A percentile compares a stretch with the other conserved stretches of the same genome.
Evolutionary conservation across 202 grass and related monocot species (phyloP).

Genomic region (Digitaria exilis): DNA sequence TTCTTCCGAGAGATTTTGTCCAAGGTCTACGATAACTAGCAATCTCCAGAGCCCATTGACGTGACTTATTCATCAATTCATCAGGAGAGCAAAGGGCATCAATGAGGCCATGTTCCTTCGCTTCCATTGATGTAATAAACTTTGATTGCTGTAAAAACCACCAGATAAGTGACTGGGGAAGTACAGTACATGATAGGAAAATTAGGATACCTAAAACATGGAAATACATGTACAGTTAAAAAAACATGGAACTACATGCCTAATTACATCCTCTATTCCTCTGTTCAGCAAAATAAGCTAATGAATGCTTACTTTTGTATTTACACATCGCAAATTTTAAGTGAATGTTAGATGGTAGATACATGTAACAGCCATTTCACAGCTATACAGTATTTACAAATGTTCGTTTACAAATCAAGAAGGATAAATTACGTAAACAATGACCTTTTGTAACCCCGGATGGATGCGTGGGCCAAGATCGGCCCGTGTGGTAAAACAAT

Average conservation of each 20-base stretch:
- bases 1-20: constrained; percentile 75
- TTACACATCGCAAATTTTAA: not conserved
- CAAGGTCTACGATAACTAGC: constrained; percentile 73
- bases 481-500: too few relatives aligned
- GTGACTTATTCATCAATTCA: constrained; percentile 75
- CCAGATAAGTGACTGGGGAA: not conserved
- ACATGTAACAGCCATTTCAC: not conserved
- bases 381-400: not conserved
- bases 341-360: not conserved
- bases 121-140: constrained; percentile 73
- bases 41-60: constrained; percentile 83
- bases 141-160: constrained; percentile 71
- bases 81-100: constrained; percentile 69
- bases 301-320: not conserved
- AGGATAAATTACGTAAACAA: constrained; percentile 17
- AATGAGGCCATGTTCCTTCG: constrained; percentile 77
- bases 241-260: too few relatives aligned
- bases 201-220: not conserved
- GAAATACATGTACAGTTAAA: too few relatives aligned
- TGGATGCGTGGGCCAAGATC: too few relatives aligned
- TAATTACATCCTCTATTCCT: not conserved
- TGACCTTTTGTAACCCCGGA: too few relatives aligned
- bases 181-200: not conserved
- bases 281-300: constrained; percentile 11
- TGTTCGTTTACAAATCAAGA: not conserved